phyloP scores from a whole-genome alignment of 164 flowering plant species.

The Taxillus chinensis region DNA sequence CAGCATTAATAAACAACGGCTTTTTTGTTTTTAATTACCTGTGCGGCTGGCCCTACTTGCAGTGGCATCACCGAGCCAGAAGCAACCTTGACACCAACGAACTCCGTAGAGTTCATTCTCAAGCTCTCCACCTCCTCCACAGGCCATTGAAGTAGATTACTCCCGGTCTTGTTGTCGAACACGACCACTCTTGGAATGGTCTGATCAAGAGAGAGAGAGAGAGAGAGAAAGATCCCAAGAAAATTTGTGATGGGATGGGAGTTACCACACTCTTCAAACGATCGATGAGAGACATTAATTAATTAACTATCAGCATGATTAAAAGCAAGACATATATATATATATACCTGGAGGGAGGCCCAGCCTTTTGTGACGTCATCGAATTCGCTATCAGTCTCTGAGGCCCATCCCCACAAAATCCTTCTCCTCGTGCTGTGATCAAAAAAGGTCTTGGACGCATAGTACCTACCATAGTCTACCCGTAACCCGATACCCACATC shows the following conservation, averaged over 20 bases:
- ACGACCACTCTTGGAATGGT: conserved; percentile 44
- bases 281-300: too few relatives aligned
- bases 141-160: conserved; percentile 54
- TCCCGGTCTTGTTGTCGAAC: conserved; percentile 42
- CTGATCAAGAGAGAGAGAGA: conserved; percentile 23
- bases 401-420: conserved; percentile 43
- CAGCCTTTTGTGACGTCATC: conserved; percentile 40
- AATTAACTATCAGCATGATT: too few relatives aligned
- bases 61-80: conserved; percentile 45
- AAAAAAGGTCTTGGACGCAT: conserved; percentile 48
- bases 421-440: conserved; percentile 37
- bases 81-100: conserved; percentile 18
- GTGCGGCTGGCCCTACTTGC: conserved; percentile 31
- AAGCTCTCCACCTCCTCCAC: conserved; percentile 58
- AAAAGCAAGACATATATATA: too few relatives aligned
- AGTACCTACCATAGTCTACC: conserved; percentile 41
- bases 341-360: conserved; percentile 49
- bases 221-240: background rate
- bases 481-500: conserved; percentile 50
- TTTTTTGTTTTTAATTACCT: conserved; percentile 17
- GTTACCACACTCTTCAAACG: too few relatives aligned
- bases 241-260: too few relatives aligned
- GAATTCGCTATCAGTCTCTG: conserved; percentile 37
- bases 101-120: conserved; percentile 24
- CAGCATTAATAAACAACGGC: too few relatives aligned